Evolutionary conservation across 1,284 basidiomycete species (phyloP), one percentile per base, ranked within the genome.

Genomic region (Fistulinella cinereoalba): DNA sequence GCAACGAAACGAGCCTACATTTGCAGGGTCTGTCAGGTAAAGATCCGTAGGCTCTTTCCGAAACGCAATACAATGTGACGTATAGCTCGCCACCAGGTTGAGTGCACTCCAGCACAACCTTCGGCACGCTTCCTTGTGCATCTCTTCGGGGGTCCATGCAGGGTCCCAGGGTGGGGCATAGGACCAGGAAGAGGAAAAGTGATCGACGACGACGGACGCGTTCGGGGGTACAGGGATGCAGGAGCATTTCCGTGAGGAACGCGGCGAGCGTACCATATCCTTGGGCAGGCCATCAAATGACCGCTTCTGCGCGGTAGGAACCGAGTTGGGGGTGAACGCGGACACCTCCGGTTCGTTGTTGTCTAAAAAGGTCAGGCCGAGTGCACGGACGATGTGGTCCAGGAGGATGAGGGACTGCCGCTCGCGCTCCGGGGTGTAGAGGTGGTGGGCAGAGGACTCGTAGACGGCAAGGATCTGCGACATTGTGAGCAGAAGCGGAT

Each of bases 91-190:
- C 41, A 82, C 74, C 24, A 89, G 73, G 49, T 75, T 75, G 42
- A 89, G 72, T 18, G 87, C 77, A 50, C 77, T 76, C 87, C 87
- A 90, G 57, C 82, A 85, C 22, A 89, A 67, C 28, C 87, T 69
- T 25, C 87, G 75, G 45, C 77, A 80, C 56, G 87, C 83, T 60
- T 90, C 87, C 46, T 77, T 77, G 39, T 75, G 71, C 34, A 77
- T 72, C 54, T 87, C 76, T 3, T 69, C 66, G 3, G 69, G 59
- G 2, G 68, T 68, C 83, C 82, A 84, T 10, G 60, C 57, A 0
- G 72, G 61, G 53, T 81, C 76, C 85, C 86, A 89, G 1, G 79
- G 76, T 11, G 81, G 72, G 16, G 70, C 67, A 41, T 75, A 77
- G 1, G 74, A 66, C 68, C 77, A 80, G 16, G 70, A 71, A 15